Conservation (phyloP, 2,329 filamentous ascomycete genomes). For the Paraconiothyrium sp. region DNA sequence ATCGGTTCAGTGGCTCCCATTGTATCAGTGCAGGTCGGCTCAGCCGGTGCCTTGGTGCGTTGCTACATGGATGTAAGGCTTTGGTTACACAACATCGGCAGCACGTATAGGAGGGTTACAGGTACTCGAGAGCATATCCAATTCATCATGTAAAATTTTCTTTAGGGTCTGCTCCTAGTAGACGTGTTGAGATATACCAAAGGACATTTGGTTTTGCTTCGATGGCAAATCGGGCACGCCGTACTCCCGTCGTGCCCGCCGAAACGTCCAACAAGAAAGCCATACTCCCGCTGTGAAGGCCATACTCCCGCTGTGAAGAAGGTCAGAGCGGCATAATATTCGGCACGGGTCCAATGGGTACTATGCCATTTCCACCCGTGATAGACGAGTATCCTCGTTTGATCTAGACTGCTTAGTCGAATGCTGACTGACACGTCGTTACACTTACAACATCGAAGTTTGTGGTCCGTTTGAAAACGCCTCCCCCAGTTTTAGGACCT, state of each 20-base stretch:
- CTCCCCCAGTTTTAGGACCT: constrained; percentile 35
- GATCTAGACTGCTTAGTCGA: constrained; percentile 31
- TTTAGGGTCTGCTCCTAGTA: background rate
- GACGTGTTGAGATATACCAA: background rate
- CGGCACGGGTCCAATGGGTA: constrained; percentile 31
- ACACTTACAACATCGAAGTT: constrained; percentile 36
- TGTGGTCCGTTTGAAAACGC: constrained; percentile 42
- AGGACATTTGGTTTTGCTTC: background rate
- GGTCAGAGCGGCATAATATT: constrained; percentile 26
- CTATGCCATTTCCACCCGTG: constrained; percentile 30
- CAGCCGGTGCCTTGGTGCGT: too few relatives aligned
- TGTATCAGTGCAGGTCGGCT: too few relatives aligned
- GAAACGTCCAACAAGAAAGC: background rate
- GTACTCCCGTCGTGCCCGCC: too few relatives aligned
- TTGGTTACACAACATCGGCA: too few relatives aligned
- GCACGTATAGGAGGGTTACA: too few relatives aligned
- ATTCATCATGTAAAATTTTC: too few relatives aligned
- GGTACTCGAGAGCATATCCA: too few relatives aligned
- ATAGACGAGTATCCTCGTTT: constrained; percentile 42
- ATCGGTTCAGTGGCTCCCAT: too few relatives aligned
- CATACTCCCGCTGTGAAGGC: background rate
- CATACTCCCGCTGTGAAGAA: background rate
- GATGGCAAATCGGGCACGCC: background rate
- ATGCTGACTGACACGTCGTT: background rate
- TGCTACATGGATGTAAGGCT: too few relatives aligned